Percentiles rank a stretch among this genome's conserved stretches.
Conservation (phyloP, 2,329 filamentous ascomycete genomes). For the Magnaporthiopsis incrustans region DNA sequence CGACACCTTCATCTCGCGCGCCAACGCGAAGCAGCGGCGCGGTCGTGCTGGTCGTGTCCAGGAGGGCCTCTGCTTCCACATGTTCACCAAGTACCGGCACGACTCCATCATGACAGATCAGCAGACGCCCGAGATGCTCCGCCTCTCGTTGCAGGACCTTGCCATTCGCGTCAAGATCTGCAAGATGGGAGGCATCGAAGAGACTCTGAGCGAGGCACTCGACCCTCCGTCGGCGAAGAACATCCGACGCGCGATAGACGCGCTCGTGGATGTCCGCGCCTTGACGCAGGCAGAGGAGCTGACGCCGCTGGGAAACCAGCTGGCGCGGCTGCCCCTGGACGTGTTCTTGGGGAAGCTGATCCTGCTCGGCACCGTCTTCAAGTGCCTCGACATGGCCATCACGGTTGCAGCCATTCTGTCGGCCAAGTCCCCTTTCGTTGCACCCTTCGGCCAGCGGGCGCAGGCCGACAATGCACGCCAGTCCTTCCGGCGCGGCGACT, state of each 20-base stretch:
- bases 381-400: constrained; percentile 83
- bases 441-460: constrained; percentile 72
- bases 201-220: constrained; percentile 78
- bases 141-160: constrained; percentile 86
- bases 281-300: constrained; percentile 74
- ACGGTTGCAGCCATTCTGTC: constrained; percentile 90
- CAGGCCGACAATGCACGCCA: constrained; percentile 75
- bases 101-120: constrained; percentile 81
- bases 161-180: constrained; percentile 97
- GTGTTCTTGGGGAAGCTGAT: constrained; percentile 94
- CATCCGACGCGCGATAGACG: constrained; percentile 85
- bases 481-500: constrained; percentile 77
- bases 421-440: constrained; percentile 88
- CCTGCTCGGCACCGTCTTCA: constrained; percentile 76
- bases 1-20: constrained; percentile 90
- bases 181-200: constrained; percentile 87
- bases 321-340: constrained; percentile 84
- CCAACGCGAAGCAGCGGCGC: constrained; percentile 90
- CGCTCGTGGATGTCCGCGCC: constrained; percentile 86
- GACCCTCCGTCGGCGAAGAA: constrained; percentile 90
- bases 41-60: constrained; percentile 94
- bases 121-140: constrained; percentile 93
- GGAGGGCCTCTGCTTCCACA: constrained; percentile 87
- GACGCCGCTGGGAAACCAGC: constrained; percentile 76
- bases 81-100: constrained; percentile 86